These are phyloP conservation scores for Aristolochia contorta DNA, from an alignment of 164 flowering plant genomes.

Conservation along the genomic window DNA sequence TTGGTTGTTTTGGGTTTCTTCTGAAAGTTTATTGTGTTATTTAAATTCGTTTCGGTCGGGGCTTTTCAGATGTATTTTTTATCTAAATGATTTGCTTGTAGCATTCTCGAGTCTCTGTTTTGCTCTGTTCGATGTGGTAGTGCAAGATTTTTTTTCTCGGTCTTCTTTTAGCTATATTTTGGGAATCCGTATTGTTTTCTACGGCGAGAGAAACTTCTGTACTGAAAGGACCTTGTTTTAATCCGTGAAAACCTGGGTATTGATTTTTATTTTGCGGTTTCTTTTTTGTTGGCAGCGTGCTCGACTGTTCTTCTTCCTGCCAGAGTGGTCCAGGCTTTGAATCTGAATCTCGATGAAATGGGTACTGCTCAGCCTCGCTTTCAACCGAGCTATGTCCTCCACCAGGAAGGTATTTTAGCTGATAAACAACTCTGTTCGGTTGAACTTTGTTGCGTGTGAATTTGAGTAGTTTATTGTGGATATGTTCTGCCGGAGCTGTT, in stretches of 20 bases:
- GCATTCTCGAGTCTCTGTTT: neutral
- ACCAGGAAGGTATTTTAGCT: slow-evolving; percentile 11
- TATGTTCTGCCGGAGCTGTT: too few relatives aligned
- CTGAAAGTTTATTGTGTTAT: too few relatives aligned
- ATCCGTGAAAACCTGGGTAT: neutral
- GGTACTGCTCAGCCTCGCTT: slow-evolving; percentile 22
- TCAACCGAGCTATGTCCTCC: slow-evolving; percentile 12
- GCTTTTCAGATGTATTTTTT: too few relatives aligned
- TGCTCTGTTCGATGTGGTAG: neutral
- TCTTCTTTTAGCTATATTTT: neutral
- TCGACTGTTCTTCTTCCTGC: slow-evolving; percentile 62
- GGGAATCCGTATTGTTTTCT: too few relatives aligned
- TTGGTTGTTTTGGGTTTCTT: too few relatives aligned
- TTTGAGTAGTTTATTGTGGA: too few relatives aligned
- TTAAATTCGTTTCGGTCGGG: too few relatives aligned
- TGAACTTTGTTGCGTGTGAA: too few relatives aligned
- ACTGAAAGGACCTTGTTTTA: neutral
- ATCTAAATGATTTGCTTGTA: neutral
- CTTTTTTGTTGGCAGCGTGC: slow-evolving; percentile 30
- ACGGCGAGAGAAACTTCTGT: too few relatives aligned
- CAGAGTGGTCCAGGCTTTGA: slow-evolving; percentile 60
- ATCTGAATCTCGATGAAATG: slow-evolving; percentile 43
- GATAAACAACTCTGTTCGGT: too few relatives aligned
- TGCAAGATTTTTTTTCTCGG: neutral
- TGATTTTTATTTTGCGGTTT: neutral